phyloP scores from a whole-genome alignment of 169 alveolate species.

The Eimeria necatrix region DNA sequence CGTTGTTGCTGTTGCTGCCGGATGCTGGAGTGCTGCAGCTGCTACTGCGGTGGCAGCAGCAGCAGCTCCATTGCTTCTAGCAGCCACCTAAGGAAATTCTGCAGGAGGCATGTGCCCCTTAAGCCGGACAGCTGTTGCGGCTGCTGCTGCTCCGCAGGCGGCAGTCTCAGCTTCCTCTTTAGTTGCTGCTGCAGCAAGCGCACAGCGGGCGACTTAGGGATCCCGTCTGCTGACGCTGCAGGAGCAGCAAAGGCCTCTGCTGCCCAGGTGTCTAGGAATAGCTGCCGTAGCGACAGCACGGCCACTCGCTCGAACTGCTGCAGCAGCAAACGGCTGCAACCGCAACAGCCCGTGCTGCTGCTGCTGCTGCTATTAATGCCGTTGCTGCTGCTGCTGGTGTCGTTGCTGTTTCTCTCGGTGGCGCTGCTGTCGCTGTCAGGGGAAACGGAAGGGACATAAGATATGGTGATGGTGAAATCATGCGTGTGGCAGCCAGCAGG shows the following conservation, averaged over 20 bases:
- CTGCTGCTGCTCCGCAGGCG: neutral
- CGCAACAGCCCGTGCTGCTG: neutral
- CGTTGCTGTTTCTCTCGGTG: neutral
- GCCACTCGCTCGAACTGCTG: slow-evolving; percentile 39
- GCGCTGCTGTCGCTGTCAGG: neutral
- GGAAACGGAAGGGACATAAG: neutral
- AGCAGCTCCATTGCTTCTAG: neutral
- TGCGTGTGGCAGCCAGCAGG: neutral
- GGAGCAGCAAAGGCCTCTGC: slow-evolving; percentile 45
- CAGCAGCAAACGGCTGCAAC: slow-evolving; percentile 27
- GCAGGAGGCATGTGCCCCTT: neutral
- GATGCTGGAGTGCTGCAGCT: too few species aligned
- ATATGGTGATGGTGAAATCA: neutral
- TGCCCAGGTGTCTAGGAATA: slow-evolving; percentile 64
- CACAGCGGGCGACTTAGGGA: neutral
- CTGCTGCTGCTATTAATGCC: too few species aligned
- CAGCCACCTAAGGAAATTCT: neutral
- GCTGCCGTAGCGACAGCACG: slow-evolving; percentile 64
- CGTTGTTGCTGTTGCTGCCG: too few species aligned
- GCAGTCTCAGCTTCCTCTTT: neutral
- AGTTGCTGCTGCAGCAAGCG: neutral
- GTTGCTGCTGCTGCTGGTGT: slow-evolving; percentile 15
- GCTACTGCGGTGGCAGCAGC: neutral
- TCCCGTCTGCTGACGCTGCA: neutral
- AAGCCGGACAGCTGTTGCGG: slow-evolving; percentile 12